Conservation (phyloP, 495 filamentous ascomycete genomes). For the Aspergillus saccharolyticus region DNA sequence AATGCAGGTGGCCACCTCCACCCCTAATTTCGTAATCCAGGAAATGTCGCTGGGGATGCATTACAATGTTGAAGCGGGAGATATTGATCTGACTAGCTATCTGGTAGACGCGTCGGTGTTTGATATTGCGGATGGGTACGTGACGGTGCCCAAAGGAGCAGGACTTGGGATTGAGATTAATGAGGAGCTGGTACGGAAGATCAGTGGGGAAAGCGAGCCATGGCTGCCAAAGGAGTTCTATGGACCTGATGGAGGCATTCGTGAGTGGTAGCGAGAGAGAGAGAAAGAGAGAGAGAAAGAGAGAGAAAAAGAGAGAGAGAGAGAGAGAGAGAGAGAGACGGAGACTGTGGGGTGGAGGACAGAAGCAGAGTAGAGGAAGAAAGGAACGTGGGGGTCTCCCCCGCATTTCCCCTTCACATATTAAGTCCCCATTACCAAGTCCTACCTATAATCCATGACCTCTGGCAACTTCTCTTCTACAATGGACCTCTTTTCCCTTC, state of each 20-base stretch:
- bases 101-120: constrained; percentile 58
- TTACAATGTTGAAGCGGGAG: constrained; percentile 60
- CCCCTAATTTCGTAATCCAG: constrained; percentile 71
- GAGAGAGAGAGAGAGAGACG: not conserved
- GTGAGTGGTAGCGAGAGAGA: too few species aligned
- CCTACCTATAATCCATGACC: too few species aligned
- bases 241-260: constrained; percentile 64
- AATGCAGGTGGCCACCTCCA: constrained; percentile 60
- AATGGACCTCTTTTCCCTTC: constrained; percentile 9
- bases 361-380: too few species aligned
- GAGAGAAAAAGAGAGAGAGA: not conserved
- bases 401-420: not conserved
- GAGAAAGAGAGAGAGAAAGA: too few species aligned
- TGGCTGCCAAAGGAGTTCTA: constrained; percentile 61
- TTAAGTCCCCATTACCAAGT: too few species aligned
- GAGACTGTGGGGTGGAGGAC: too few species aligned
- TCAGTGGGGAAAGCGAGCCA: constrained; percentile 45
- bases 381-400: not conserved
- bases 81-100: constrained; percentile 64
- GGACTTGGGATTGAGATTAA: constrained; percentile 74
- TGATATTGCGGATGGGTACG: constrained; percentile 61
- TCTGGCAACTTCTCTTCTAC: not conserved
- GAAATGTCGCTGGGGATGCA: constrained; percentile 81
- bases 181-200: constrained; percentile 56
- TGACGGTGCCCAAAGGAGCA: constrained; percentile 54